Evolutionary conservation across 441 rosid genomes (phyloP), one percentile per base, ranked within the genome.

Genomic region (Populus hybrid): DNA sequence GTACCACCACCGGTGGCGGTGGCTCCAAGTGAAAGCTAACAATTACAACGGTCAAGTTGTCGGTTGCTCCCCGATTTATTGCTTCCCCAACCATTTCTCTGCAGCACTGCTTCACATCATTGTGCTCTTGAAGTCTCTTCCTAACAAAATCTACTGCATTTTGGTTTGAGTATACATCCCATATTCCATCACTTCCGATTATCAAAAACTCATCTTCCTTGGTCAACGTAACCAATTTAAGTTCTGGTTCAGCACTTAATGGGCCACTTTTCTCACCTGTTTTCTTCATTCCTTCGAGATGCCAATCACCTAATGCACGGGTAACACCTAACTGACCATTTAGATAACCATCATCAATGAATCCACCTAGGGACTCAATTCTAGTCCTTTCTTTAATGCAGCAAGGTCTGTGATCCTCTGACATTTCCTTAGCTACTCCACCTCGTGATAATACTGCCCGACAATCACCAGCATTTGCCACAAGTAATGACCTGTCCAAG

Each of bases 401-500:
- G 81, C 90, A 82, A 31, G 93, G 91, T 74, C 86, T 87, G 71
- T 92, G 96, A 81, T 90, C 96, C 70, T 71, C 76, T 16, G 96
- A 92, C 90, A 90, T 84, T 77, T 87, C 91, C 42, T 82, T 66
- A n/a, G 90, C 92, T 4, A 26, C 31, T 75, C 96, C 96, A 18
- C 61, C 16, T 63, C 84, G 82, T 21, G 94, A 91, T 68, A 90
- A 77, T 45, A 92, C 94, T 73, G 96, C 93, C 45, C 93, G 90
- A 63, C 90, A 92, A 81, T 92, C 96, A 28, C 96, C 93, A 31
- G 90, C 96, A 84, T 92, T 92, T 82, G 93, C 96, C 84, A 92
- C 93, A 53, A 90, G 90, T 61, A 92, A 79, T 29, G 93, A 92
- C 86, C 96, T 89, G 82, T 28, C 14, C 69, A 77, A 78, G 72